Evolutionary conservation across 768 basidiomycete species (phyloP).

Genomic region (Tylopilus subfusipes): DNA sequence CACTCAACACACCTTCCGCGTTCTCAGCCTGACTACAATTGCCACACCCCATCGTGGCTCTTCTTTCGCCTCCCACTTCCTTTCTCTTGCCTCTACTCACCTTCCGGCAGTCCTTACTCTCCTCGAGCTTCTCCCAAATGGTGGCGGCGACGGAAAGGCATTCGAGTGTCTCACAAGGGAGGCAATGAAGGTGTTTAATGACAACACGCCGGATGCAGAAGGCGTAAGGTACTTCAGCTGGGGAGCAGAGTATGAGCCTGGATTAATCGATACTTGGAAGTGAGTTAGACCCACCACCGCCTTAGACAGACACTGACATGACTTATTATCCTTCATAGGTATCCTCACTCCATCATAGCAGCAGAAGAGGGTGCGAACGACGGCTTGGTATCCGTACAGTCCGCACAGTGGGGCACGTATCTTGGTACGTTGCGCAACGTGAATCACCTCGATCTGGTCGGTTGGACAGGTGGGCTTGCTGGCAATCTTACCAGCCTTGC

Average conservation of each 20-base stretch:
- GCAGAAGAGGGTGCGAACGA: conserved; percentile 92
- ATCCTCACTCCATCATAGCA: conserved; percentile 76
- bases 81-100: conserved; percentile 62
- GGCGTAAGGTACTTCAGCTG: conserved; percentile 90
- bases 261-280: conserved; percentile 89
- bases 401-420: conserved; percentile 93
- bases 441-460: conserved; percentile 89
- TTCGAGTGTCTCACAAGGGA: conserved; percentile 84
- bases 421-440: conserved; percentile 89
- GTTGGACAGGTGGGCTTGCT: conserved; percentile 62
- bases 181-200: conserved; percentile 88
- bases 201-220: conserved; percentile 72
- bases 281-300: conserved; percentile 13
- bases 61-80: conserved; percentile 88
- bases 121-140: conserved; percentile 83
- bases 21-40: conserved; percentile 89
- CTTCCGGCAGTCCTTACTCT: conserved; percentile 69
- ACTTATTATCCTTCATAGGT: conserved; percentile 27
- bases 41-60: conserved; percentile 95
- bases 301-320: background rate
- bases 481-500: conserved; percentile 26
- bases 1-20: conserved; percentile 68
- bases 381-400: conserved; percentile 85
- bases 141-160: conserved; percentile 92
- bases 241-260: conserved; percentile 89